Evolutionary conservation across 352 stramenopile species (phyloP), one percentile per base, ranked within the genome.

Genomic region (Achlya hypogyna): DNA sequence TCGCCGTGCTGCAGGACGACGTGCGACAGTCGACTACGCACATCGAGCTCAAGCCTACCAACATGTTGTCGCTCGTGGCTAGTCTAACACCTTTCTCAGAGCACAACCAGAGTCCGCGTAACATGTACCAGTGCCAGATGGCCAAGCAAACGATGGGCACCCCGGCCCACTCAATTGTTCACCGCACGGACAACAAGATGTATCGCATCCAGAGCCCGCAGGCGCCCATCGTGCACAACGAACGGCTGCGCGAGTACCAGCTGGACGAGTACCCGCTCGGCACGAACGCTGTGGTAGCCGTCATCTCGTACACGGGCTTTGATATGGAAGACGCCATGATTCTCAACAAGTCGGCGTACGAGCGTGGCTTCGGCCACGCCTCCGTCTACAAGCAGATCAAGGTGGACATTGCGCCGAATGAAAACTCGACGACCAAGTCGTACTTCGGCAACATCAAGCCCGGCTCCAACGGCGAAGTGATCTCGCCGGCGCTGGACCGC

Each of bases 41-140:
- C 86, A 94, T 98, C 75, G 97, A 99, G 77, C 88, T 99, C 53
- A 96, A 98, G 78, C 95, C 97, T 5, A 98, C 92, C n/a, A 98
- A 98, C 75, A 99, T 99, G 97, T 80, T 99, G 31, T 98, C 93
- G 75, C 80, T 99, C 28, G 97, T 99, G 54, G 97, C 97, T 14
- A 99, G 95, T 69, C 75, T 99, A 58, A 99, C 97, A 32, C 97
- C 97, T 12, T 99, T 99, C 76, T 98, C 89, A 1, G 97, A 99
- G 79, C 99, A 99, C 79, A 99, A 99, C 79, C 98, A 99, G 82
- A 98, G 87, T 28, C 98, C 98, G 40, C 83, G 97, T 75, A 99
- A 99, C 79, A 99, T 99, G 97, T 99, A 98, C 76, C 97, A 99
- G 87, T 99, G 97, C 72, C 97, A 99, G 80, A 99, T 99, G 98